These are phyloP conservation scores for Brettanomyces sp. DNA, from an alignment of 805 yeast genomes.

Conservation along the genomic window DNA sequence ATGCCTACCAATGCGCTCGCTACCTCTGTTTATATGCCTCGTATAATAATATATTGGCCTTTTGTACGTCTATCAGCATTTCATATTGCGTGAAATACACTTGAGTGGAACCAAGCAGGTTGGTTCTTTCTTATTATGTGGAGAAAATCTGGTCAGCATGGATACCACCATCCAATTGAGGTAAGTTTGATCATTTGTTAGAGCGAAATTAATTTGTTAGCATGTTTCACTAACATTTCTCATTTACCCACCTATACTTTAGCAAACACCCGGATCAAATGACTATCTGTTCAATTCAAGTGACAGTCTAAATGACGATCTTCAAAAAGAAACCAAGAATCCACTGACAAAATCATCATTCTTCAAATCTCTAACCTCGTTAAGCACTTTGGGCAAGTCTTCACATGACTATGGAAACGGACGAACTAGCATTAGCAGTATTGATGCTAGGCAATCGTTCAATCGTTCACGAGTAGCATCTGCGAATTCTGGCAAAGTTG, in stretches of 20 bases:
- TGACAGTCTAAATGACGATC: slow-evolving; percentile 2
- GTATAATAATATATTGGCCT: too few relatives aligned
- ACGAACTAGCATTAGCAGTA: background rate
- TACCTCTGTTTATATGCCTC: too few relatives aligned
- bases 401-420: slow-evolving; percentile 8
- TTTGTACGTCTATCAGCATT: too few relatives aligned
- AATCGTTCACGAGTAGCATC: background rate
- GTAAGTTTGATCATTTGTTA: slow-evolving; percentile 11
- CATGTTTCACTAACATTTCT: too few relatives aligned
- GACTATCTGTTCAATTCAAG: slow-evolving; percentile 20
- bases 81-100: too few relatives aligned
- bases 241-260: background rate
- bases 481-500: background rate
- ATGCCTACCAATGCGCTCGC: too few relatives aligned
- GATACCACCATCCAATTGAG: slow-evolving; percentile 24
- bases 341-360: slow-evolving; percentile 11
- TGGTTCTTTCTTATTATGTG: slow-evolving; percentile 10
- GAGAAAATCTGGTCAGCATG: slow-evolving; percentile 11
- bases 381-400: slow-evolving; percentile 5
- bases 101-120: too few relatives aligned
- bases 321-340: background rate
- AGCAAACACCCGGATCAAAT: slow-evolving; percentile 23
- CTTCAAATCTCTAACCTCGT: slow-evolving; percentile 15
- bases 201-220: too few relatives aligned
- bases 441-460: background rate